Conservation (phyloP, 805 yeast species). For the Zygoascus bituminiphila region DNA sequence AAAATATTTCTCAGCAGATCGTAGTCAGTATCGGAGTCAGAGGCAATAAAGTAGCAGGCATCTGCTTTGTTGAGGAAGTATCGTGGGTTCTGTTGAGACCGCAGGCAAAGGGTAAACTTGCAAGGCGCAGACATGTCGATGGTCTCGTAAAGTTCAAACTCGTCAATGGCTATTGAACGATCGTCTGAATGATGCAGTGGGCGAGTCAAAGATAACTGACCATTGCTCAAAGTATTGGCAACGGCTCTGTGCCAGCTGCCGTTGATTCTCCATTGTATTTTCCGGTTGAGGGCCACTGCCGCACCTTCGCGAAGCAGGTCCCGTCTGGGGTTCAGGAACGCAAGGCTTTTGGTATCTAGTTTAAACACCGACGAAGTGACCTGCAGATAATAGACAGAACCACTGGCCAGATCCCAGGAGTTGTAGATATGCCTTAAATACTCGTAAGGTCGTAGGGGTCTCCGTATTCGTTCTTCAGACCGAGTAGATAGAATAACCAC, state of each 20-base stretch:
- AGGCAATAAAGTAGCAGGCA: slow-evolving; percentile 18
- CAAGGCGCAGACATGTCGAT: slow-evolving; percentile 13
- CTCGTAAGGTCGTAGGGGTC: slow-evolving; percentile 25
- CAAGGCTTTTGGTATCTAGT: slow-evolving; percentile 23
- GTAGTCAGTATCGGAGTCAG: slow-evolving; percentile 20
- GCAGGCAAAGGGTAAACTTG: slow-evolving; percentile 17
- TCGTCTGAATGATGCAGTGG: background rate
- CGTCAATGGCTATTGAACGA: background rate
- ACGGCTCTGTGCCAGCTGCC: background rate
- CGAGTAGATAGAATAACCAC: slow-evolving; percentile 5
- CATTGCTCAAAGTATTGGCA: background rate
- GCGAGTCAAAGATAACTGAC: background rate
- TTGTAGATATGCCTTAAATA: slow-evolving; percentile 14
- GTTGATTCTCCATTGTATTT: background rate
- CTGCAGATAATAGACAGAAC: slow-evolving; percentile 12
- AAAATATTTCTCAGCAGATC: slow-evolving; percentile 24
- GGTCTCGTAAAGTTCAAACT: slow-evolving; percentile 1
- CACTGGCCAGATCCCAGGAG: slow-evolving; percentile 16
- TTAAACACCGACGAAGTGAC: slow-evolving; percentile 18
- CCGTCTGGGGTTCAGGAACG: slow-evolving; percentile 27
- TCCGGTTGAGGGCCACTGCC: background rate
- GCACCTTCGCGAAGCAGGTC: slow-evolving; percentile 21
- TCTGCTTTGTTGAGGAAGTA: slow-evolving; percentile 14
- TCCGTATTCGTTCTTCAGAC: slow-evolving; percentile 12
- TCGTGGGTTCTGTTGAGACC: slow-evolving; percentile 19